Evolutionary conservation across 805 yeast genomes (phyloP), one percentile per base, ranked within the genome.

Genomic region (Candida namnaoensis): DNA sequence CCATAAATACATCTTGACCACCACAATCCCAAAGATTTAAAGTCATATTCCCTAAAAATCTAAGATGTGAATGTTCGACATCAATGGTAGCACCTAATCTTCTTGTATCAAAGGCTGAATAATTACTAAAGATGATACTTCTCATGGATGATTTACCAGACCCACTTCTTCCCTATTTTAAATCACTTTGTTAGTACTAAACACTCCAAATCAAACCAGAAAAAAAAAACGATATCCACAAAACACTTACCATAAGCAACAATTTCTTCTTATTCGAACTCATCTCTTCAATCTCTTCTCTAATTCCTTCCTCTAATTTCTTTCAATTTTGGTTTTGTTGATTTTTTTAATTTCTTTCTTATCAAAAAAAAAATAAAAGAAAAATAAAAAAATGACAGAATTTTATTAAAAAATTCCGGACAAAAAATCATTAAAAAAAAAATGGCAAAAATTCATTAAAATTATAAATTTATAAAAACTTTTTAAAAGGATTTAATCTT

Each of bases 61-160:
- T 69, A 42, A 93, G 65, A 63, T 91, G 96, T 2, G 97, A 88
- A 57, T 93, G 96, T 57, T 93, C 99, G n/a, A 93, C 97, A 57
- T 93, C 99, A 43, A 93, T 90, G 0, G 99, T 93, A 10, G 99
- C 98, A 2, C 98, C 98, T 12, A 93, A 64, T 44, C 98, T 71
- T 48, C 98, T 73, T 3, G 99, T 93, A 58, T 93, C 99, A 57
- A 91, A 86, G 0, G 99, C 99, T 2, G 96, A 86, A 62, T 93
- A 93, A 57, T 93, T 93, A 52, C 95, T 81, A 62, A 93, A 93
- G 50, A 93, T 93, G 46, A 93, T 91, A 37, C 95, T 87, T 52
- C 98, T 72, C 99, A 93, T 93, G 2, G 97, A 88, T 3, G 96
- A 88, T 61, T 93, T 93, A 2, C 99, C 99, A 5, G 96, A 87